Evolutionary conservation across 495 filamentous ascomycete genomes (phyloP), one percentile per base, ranked within the genome.

Genomic region (Annulohypoxylon maeteangense): DNA sequence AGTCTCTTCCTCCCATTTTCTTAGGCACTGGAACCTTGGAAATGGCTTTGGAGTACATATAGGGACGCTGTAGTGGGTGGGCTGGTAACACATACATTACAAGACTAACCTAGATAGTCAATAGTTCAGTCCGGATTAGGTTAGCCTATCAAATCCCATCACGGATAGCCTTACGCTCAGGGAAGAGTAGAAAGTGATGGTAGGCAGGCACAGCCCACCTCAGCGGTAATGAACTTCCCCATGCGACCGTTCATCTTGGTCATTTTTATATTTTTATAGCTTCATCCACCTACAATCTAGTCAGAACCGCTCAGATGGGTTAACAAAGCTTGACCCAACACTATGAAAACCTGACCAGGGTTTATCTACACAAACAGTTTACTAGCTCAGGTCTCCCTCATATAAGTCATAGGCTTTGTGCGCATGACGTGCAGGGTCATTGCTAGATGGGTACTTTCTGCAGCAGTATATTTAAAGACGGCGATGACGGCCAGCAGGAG

Each of bases 391-490:
- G 27, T 62, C 32, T 42, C 44, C 23, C 12, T 40, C 54, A 40
- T 20, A 54, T 22, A 53, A 53, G 12, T 53, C 48, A 53, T 31
- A 53, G 12, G 6, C 31, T 45, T 14, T 45, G 36, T 23, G 51
- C 51, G 51, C n/a, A 56, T 36, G 40, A 51, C 45, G 44, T 31
- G 47, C 56, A 1, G 8, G 34, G 16, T 23, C 42, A 25, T n/a
- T n/a, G 27, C 27, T 29, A 29, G 27, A 71, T 75, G 58, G 73
- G 70, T 25, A 27, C 4, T 16, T 5, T 62, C 8, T 70, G 72
- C 34, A 55, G 72, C 34, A 59, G 67, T 58, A 67, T 65, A 38
- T 25, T 71, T 71, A 74, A 72, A 66, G 50, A 65, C 56, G 36
- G 65, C 12, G 23, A 60, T 61, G 62, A 65, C 32, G 62, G 62